phyloP scores from a whole-genome alignment of 192 early-diverging fungal species.

The Podila epigama region DNA sequence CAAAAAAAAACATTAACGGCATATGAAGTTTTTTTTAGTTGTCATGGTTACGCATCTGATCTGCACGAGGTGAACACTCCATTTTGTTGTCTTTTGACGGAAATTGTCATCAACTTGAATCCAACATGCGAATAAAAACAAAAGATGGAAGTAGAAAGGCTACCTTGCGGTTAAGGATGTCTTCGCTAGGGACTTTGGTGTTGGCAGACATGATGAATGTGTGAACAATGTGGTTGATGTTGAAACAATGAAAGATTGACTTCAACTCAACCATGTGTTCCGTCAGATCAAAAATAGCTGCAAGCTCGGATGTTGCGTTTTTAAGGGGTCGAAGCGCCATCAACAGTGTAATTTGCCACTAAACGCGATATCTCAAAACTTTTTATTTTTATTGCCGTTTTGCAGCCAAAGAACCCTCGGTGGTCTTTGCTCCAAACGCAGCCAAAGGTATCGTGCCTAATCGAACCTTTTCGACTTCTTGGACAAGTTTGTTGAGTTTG shows the following conservation, averaged over 20 bases:
- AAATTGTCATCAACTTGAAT: neutral
- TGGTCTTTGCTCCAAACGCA: too few species aligned
- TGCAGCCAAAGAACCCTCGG: too few species aligned
- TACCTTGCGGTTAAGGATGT: constrained; percentile 48
- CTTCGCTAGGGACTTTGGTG: constrained; percentile 58
- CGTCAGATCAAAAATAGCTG: too few species aligned
- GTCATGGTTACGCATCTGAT: neutral
- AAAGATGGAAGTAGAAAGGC: neutral
- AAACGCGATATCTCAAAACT: too few species aligned
- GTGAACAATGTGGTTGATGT: neutral
- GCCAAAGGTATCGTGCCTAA: neutral
- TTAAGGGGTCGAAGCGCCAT: too few species aligned
- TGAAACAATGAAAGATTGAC: too few species aligned
- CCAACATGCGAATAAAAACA: neutral
- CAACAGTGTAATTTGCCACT: too few species aligned
- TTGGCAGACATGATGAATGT: constrained; percentile 5
- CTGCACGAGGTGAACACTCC: neutral
- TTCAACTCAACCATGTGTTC: too few species aligned
- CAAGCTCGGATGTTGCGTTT: too few species aligned
- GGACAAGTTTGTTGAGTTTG: constrained; percentile 12
- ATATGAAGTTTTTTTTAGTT: neutral
- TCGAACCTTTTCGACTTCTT: constrained; percentile 2
- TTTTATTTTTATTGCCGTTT: too few species aligned
- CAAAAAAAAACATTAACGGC: neutral
- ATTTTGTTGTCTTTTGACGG: neutral